Evolutionary conservation across 495 filamentous ascomycete species (phyloP).

Genomic region (Annulohypoxylon stygium): DNA sequence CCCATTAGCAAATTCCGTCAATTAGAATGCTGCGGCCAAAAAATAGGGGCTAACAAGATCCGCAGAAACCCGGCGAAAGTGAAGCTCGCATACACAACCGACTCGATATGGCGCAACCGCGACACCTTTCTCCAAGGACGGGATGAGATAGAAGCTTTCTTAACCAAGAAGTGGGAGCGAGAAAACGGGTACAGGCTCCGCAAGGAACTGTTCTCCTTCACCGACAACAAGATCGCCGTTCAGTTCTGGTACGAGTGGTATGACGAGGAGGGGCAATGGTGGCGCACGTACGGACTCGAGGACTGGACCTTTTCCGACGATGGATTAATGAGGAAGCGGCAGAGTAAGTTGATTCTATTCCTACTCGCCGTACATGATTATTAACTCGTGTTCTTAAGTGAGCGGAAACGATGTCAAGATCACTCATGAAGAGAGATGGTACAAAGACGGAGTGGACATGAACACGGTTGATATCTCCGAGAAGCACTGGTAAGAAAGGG

Average conservation of each 20-base stretch:
- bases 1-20: neutral
- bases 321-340: slow-evolving; percentile 85
- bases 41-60: slow-evolving; percentile 2
- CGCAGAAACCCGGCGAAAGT: slow-evolving; percentile 72
- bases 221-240: slow-evolving; percentile 79
- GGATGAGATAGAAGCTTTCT: slow-evolving; percentile 75
- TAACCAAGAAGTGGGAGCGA: slow-evolving; percentile 80
- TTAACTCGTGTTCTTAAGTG: slow-evolving; percentile 58
- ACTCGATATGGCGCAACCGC: slow-evolving; percentile 88
- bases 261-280: slow-evolving; percentile 83
- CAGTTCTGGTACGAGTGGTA: slow-evolving; percentile 95
- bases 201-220: slow-evolving; percentile 89
- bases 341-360: slow-evolving; percentile 59
- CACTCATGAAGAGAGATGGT: slow-evolving; percentile 72
- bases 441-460: slow-evolving; percentile 78
- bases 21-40: neutral
- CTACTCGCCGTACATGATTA: neutral
- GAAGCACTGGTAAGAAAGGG: slow-evolving; percentile 75
- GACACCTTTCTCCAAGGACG: slow-evolving; percentile 77
- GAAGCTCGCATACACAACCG: slow-evolving; percentile 78
- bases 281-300: slow-evolving; percentile 89
- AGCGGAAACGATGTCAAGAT: slow-evolving; percentile 89
- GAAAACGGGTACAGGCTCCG: slow-evolving; percentile 82
- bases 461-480: slow-evolving; percentile 77
- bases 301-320: slow-evolving; percentile 90